Evolutionary conservation across 352 stramenopile species (phyloP), one percentile per base, ranked within the genome.

Genomic region (Globisporangium okanoganense): DNA sequence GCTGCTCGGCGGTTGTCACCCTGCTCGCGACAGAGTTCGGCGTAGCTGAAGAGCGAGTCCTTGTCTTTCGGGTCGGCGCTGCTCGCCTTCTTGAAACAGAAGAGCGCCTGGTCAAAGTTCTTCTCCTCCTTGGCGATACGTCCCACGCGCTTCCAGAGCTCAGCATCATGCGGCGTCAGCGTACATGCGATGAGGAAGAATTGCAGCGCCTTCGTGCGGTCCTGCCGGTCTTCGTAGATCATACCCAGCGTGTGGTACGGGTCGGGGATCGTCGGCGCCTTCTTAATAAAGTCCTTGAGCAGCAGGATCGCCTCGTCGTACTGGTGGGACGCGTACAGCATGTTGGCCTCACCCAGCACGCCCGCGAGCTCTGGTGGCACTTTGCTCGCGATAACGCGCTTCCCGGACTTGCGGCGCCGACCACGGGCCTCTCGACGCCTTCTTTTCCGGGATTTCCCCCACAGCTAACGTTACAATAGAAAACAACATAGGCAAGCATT

Each of bases 281-380:
- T 93, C 69, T 95, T 95, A 61, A 95, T 92, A 55, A 95, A 95
- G 53, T 95, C 85, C 59, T 95, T 95, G 1, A 95, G 70, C 64
- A 94, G 36, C 22, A 73, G 40, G 56, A 95, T 92, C 3, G 86
- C 86, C 33, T 92, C 77, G 35, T 92, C 82, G 53, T 94, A 92
- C 55, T 95, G 83, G 43, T 92, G 83, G 13, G 84, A 93, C n/a
- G 82, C 83, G 66, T 94, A 95, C 48, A 92, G 55, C 76, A 92
- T 91, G 49, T 95, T 95, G 3, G 86, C 84, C 61, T 93, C 84
- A 22, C 84, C 84, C 49, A 95, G 72, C 49, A 94, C 81, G 53
- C 80, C 85, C 2, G 84, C 80, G 36, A 93, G 76, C 59, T 94
- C 84, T 1, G 83, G 82, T 0, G 84, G 85, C 18, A 95, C 79